A percentile compares a stretch with the other conserved stretches of the same genome.
Conservation (phyloP, 2,329 filamentous ascomycete genomes). For the Penicillium sp. region DNA sequence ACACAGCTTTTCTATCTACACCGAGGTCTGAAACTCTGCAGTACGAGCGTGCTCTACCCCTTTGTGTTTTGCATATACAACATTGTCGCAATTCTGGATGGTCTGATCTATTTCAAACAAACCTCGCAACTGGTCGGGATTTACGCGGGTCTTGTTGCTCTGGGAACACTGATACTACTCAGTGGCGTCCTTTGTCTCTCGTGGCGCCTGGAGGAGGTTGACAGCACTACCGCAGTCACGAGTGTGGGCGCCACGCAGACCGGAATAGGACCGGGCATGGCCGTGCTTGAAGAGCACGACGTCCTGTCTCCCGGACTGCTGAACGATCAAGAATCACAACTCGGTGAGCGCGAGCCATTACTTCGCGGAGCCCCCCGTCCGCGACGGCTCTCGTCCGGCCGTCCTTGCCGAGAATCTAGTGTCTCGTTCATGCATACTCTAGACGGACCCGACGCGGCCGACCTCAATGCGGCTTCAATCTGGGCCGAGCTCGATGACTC, state of each 20-base stretch:
- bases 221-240: slow-evolving; percentile 30
- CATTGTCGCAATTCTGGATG: slow-evolving; percentile 95
- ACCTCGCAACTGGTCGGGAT: slow-evolving; percentile 69
- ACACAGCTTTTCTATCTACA: slow-evolving; percentile 94
- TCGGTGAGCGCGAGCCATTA: slow-evolving; percentile 38
- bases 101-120: slow-evolving; percentile 93
- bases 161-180: slow-evolving; percentile 81
- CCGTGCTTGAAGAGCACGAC: slow-evolving; percentile 59
- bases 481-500: slow-evolving; percentile 85
- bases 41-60: slow-evolving; percentile 91
- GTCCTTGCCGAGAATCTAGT: slow-evolving; percentile 33
- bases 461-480: slow-evolving; percentile 68
- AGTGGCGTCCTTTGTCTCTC: slow-evolving; percentile 85
- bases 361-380: slow-evolving; percentile 22
- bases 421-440: slow-evolving; percentile 25
- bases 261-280: slow-evolving; percentile 73
- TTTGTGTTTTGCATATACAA: slow-evolving; percentile 99
- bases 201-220: slow-evolving; percentile 77
- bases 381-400: slow-evolving; percentile 23
- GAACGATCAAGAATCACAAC: slow-evolving; percentile 33
- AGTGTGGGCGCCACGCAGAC: slow-evolving; percentile 54
- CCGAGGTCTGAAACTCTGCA: slow-evolving; percentile 85
- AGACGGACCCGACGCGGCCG: slow-evolving; percentile 46
- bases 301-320: slow-evolving; percentile 20
- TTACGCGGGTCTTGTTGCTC: slow-evolving; percentile 64